Conservation (phyloP, 805 yeast genomes). For the Ascoidea asiatica region DNA sequence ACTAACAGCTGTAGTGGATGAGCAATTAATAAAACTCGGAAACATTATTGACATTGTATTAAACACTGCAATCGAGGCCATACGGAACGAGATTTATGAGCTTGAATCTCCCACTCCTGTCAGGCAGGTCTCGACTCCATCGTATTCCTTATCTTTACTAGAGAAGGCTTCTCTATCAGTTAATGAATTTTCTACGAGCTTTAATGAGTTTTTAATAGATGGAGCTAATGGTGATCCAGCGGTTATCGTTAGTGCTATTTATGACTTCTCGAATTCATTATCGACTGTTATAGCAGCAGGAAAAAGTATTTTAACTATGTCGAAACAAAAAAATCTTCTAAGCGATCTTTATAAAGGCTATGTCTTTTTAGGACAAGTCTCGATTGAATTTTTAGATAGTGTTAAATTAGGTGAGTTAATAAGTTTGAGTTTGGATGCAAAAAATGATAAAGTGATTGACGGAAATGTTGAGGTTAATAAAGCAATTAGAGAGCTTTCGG, state of each 20-base stretch:
- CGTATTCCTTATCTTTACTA: constrained; percentile 48
- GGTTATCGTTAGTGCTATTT: constrained; percentile 45
- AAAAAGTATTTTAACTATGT: constrained; percentile 52
- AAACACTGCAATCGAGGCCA: not conserved
- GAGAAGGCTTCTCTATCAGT: constrained; percentile 62
- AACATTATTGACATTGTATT: not conserved
- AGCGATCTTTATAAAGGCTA: constrained; percentile 29
- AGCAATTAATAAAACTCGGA: not conserved
- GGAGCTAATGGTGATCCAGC: constrained; percentile 57
- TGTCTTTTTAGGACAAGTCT: constrained; percentile 44
- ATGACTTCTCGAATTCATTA: constrained; percentile 47
- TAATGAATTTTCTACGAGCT: constrained; percentile 68
- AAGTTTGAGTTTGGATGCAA: constrained; percentile 44
- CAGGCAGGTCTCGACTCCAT: constrained; percentile 62
- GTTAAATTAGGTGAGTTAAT: constrained; percentile 39
- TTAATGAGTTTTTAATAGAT: constrained; percentile 64
- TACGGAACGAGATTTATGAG: constrained; percentile 27
- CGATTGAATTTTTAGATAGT: constrained; percentile 40
- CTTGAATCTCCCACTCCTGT: constrained; percentile 74
- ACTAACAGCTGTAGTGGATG: not conserved
- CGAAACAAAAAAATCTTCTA: constrained; percentile 35
- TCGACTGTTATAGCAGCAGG: constrained; percentile 51
- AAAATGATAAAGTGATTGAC: constrained; percentile 64
- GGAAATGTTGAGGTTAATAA: constrained; percentile 65
- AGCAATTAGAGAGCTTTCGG: constrained; percentile 42